phyloP scores from a whole-genome alignment of 2,329 filamentous ascomycete species.

The Periglandula ipomoeae region DNA sequence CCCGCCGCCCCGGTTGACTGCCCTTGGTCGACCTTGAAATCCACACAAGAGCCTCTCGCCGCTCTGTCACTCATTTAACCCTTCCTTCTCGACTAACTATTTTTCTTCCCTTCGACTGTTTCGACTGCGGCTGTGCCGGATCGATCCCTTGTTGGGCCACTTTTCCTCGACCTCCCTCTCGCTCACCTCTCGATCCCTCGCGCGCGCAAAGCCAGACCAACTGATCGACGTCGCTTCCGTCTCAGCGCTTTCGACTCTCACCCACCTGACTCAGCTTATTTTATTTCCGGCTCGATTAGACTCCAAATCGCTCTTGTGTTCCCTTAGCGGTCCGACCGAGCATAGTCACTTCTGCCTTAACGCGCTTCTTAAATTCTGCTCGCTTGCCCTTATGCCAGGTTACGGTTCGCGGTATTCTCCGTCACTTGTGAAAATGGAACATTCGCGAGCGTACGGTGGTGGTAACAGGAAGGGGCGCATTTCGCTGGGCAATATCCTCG shows the following conservation, averaged over 20 bases:
- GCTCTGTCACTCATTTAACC: slow-evolving; percentile 7
- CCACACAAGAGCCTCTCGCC: slow-evolving; percentile 1
- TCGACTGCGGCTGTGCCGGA: slow-evolving; percentile 13
- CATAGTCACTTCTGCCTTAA: neutral
- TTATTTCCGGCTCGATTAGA: neutral
- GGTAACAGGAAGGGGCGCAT: slow-evolving; percentile 54
- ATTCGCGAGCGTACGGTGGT: slow-evolving; percentile 47
- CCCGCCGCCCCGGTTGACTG: neutral
- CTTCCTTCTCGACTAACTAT: slow-evolving; percentile 2
- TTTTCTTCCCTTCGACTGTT: neutral
- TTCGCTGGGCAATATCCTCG: slow-evolving; percentile 73
- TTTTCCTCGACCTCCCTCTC: slow-evolving; percentile 1
- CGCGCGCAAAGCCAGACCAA: slow-evolving; percentile 1
- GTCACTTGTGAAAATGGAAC: slow-evolving; percentile 74
- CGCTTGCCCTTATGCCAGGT: slow-evolving; percentile 53
- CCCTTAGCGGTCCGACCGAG: neutral
- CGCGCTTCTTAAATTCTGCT: neutral
- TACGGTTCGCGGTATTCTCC: slow-evolving; percentile 67
- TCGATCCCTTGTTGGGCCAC: slow-evolving; percentile 5
- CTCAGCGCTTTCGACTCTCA: neutral
- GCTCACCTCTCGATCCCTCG: neutral
- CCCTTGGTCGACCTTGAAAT: neutral
- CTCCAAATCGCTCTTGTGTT: neutral
- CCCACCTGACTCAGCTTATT: neutral
- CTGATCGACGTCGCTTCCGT: slow-evolving; percentile 1